Evolutionary conservation across 2,329 filamentous ascomycete genomes (phyloP).

Genomic region (Fusarium protoensiforme): DNA sequence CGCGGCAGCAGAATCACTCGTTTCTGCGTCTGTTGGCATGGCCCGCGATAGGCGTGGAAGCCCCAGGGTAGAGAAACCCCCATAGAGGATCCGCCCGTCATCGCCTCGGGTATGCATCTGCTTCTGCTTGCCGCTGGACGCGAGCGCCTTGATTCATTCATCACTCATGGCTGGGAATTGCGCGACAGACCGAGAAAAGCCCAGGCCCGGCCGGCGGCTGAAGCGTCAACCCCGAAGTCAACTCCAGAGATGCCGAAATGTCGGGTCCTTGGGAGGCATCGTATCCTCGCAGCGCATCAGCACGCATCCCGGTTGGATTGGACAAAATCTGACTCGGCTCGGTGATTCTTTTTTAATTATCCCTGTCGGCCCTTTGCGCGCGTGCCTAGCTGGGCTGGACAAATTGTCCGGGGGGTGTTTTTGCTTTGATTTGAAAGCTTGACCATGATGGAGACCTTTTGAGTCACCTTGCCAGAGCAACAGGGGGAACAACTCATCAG

Average conservation of each 20-base stretch:
- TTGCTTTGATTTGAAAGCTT: background rate
- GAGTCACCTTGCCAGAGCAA: slow-evolving; percentile 34
- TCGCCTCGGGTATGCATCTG: background rate
- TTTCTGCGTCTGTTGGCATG: background rate
- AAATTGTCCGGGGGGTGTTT: slow-evolving; percentile 26
- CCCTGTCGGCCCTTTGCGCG: slow-evolving; percentile 10
- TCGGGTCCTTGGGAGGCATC: background rate
- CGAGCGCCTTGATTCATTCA: slow-evolving; percentile 10
- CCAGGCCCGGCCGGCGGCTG: background rate
- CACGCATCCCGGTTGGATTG: slow-evolving; percentile 19
- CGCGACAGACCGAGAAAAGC: slow-evolving; percentile 1
- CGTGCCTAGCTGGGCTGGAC: slow-evolving; percentile 24
- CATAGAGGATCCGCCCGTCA: slow-evolving; percentile 19
- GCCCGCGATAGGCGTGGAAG: slow-evolving; percentile 23
- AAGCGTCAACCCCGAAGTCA: slow-evolving; percentile 11
- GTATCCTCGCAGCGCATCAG: slow-evolving; percentile 3
- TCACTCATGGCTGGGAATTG: background rate
- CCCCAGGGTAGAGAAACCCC: slow-evolving; percentile 1
- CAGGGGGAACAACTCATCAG: slow-evolving; percentile 32
- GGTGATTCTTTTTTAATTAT: slow-evolving; percentile 3
- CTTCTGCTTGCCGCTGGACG: slow-evolving; percentile 12
- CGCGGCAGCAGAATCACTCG: background rate
- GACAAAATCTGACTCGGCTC: slow-evolving; percentile 12
- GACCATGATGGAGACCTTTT: slow-evolving; percentile 6
- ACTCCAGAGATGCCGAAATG: slow-evolving; percentile 19